Evolutionary conservation across 129 eudicot genomes (phyloP).

Genomic region (Chrysanthemum lavandulifolium): DNA sequence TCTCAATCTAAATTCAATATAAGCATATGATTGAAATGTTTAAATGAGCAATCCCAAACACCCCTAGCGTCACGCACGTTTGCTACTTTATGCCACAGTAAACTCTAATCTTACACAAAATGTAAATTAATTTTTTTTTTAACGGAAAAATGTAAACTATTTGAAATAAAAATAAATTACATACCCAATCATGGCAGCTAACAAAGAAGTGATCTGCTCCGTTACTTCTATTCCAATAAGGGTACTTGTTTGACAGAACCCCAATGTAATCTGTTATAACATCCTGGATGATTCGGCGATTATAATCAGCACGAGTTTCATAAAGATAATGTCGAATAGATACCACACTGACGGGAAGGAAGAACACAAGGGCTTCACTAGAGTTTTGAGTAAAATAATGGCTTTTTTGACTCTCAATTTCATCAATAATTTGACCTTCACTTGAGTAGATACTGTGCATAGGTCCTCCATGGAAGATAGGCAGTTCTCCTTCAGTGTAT

Average conservation of each 20-base stretch:
- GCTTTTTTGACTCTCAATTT: slow-evolving; percentile 39
- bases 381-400: slow-evolving; percentile 37
- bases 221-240: slow-evolving; percentile 55
- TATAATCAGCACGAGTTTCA: slow-evolving; percentile 31
- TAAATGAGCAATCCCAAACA: no score
- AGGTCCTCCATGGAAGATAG: slow-evolving; percentile 61
- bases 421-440: slow-evolving; percentile 61
- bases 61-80: no score
- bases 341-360: slow-evolving; percentile 56
- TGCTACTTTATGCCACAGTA: no score
- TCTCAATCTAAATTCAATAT: no score
- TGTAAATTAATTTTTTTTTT: not conserved
- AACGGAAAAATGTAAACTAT: not conserved
- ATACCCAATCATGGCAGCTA: slow-evolving; percentile 79
- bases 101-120: no score
- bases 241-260: slow-evolving; percentile 43
- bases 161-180: not conserved
- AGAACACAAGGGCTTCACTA: slow-evolving; percentile 47
- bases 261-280: slow-evolving; percentile 51
- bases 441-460: slow-evolving; percentile 58
- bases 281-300: slow-evolving; percentile 42
- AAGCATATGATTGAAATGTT: no score
- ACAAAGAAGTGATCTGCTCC: slow-evolving; percentile 71
- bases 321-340: slow-evolving; percentile 48
- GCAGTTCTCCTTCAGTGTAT: slow-evolving; percentile 68